phyloP scores from a whole-genome alignment of 805 yeast species.

The Metschnikowia arizonensis region DNA sequence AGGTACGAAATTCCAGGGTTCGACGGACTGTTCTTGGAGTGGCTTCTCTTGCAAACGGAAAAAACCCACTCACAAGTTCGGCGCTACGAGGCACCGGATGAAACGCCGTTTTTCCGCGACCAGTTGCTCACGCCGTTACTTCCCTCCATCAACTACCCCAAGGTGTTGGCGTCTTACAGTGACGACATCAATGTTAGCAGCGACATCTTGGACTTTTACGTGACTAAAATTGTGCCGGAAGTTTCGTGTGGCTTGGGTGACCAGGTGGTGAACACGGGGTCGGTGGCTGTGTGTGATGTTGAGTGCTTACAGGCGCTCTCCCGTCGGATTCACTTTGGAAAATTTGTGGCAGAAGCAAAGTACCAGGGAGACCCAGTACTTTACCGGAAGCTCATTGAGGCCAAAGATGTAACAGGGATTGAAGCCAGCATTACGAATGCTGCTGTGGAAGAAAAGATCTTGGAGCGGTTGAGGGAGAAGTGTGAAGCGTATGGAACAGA shows the following conservation, averaged over 20 bases:
- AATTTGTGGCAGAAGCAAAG: conserved; percentile 96
- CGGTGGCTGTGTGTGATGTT: conserved; percentile 80
- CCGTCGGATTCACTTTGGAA: conserved; percentile 93
- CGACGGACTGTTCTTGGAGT: conserved; percentile 81
- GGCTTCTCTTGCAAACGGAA: conserved; percentile 77
- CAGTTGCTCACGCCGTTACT: conserved; percentile 63
- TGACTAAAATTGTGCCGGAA: conserved; percentile 68
- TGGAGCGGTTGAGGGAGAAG: conserved; percentile 72
- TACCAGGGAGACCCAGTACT: conserved; percentile 62
- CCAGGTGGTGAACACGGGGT: conserved; percentile 82
- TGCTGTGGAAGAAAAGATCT: conserved; percentile 80
- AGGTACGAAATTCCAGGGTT: conserved; percentile 61
- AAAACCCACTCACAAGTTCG: conserved; percentile 64
- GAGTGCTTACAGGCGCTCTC: conserved; percentile 84
- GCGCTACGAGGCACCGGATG: conserved; percentile 93
- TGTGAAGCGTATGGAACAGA: conserved; percentile 86
- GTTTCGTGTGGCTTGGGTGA: conserved; percentile 66
- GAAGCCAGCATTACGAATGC: conserved; percentile 79
- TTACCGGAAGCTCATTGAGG: conserved; percentile 61
- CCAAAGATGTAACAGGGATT: conserved; percentile 65
- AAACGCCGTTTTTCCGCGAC: conserved; percentile 80
- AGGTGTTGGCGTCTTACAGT: conserved; percentile 68
- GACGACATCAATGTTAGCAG: conserved; percentile 72
- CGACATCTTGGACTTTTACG: conserved; percentile 64
- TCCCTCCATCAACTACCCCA: conserved; percentile 77